phyloP scores from a whole-genome alignment of 164 flowering plant genomes.

The Berberis thunbergii region DNA sequence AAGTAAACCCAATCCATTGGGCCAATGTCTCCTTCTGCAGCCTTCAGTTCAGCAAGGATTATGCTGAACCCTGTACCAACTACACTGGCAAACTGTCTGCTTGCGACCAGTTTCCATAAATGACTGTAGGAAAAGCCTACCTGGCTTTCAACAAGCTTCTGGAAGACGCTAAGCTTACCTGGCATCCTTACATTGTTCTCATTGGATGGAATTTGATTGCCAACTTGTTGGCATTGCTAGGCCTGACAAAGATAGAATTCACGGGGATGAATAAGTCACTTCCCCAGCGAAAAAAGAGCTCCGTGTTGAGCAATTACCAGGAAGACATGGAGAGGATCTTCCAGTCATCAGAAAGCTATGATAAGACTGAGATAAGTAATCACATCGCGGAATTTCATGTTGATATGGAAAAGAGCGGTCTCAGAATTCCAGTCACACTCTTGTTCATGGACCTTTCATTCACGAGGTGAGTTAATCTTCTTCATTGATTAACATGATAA shows the following conservation, averaged over 20 bases:
- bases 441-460: conserved; percentile 16
- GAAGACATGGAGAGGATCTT: background rate
- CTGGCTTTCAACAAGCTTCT: conserved; percentile 17
- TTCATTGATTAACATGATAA: background rate
- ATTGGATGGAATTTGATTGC: conserved; percentile 15
- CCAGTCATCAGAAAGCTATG: conserved; percentile 1
- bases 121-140: conserved; percentile 22
- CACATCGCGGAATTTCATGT: conserved; percentile 10
- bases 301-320: background rate
- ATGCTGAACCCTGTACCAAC: conserved; percentile 19
- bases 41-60: conserved; percentile 17
- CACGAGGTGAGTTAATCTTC: conserved; percentile 10
- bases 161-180: conserved; percentile 7
- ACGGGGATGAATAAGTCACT: conserved; percentile 14
- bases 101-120: conserved; percentile 19
- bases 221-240: conserved; percentile 17
- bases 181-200: conserved; percentile 20
- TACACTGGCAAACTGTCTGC: conserved; percentile 17
- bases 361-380: conserved; percentile 1
- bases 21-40: conserved; percentile 21
- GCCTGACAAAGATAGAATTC: conserved; percentile 20
- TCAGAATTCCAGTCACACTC: conserved; percentile 17
- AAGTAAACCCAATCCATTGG: conserved; percentile 22
- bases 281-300: conserved; percentile 17
- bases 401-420: conserved; percentile 14